These are phyloP conservation scores for Backusella westeae DNA, from an alignment of 192 early-diverging fungal species.

Conservation along the genomic window DNA sequence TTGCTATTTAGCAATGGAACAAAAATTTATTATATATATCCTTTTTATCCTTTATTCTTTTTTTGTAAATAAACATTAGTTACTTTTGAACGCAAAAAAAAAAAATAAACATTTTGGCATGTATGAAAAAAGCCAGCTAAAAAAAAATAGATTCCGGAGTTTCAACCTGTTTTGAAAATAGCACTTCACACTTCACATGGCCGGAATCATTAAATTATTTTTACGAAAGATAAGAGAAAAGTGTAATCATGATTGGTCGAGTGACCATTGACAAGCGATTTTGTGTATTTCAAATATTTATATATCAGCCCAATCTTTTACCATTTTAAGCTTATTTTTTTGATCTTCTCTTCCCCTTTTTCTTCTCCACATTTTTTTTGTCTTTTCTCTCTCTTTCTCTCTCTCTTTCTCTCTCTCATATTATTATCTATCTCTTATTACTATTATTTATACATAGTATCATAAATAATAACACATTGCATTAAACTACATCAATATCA, in stretches of 20 bases:
- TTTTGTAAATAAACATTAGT: background rate
- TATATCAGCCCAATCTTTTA: background rate
- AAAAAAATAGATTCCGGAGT: background rate
- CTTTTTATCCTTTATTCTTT: background rate
- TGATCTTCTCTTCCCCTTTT: background rate
- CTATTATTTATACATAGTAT: background rate
- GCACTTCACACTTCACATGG: background rate
- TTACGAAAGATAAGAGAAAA: background rate
- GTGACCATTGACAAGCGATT: background rate
- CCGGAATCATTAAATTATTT: background rate
- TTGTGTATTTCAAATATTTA: background rate
- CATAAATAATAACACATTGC: background rate
- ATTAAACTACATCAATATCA: background rate
- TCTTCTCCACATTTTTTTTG: background rate
- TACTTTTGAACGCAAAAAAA: background rate
- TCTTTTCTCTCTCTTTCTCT: background rate
- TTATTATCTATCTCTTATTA: background rate
- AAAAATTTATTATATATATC: background rate
- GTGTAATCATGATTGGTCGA: background rate
- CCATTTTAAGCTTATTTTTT: background rate
- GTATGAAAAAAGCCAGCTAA: background rate
- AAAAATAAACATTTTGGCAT: background rate
- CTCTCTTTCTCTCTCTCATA: slow-evolving; percentile 2
- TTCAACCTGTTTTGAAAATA: background rate
- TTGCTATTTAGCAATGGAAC: background rate